Conservation (phyloP, 2,329 filamentous ascomycete genomes). For the Lachnellula cervina region DNA sequence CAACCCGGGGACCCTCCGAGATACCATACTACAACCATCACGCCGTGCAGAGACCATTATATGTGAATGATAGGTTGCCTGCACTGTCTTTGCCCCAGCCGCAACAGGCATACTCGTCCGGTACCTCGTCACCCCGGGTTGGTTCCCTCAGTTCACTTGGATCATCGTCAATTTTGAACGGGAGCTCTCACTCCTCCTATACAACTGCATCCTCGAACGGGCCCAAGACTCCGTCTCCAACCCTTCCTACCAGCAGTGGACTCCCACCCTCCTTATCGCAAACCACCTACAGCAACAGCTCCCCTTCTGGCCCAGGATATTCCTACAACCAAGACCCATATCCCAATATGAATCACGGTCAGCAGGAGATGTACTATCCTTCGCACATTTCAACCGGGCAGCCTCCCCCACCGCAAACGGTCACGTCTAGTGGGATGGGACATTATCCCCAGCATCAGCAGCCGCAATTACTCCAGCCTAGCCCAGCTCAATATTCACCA, state of each 20-base stretch:
- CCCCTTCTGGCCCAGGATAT: slow-evolving; percentile 37
- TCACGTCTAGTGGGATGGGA: slow-evolving; percentile 65
- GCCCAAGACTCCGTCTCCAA: slow-evolving; percentile 74
- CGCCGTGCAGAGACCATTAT: slow-evolving; percentile 58
- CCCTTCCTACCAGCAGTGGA: slow-evolving; percentile 48
- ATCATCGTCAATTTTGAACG: slow-evolving; percentile 46
- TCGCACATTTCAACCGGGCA: slow-evolving; percentile 74
- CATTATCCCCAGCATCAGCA: slow-evolving; percentile 77
- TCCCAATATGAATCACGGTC: slow-evolving; percentile 72
- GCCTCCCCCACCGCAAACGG: slow-evolving; percentile 68
- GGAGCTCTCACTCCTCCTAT: slow-evolving; percentile 51
- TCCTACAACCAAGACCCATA: slow-evolving; percentile 35
- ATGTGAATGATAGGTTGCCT: slow-evolving; percentile 68
- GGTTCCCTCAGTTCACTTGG: slow-evolving; percentile 63
- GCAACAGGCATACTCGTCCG: slow-evolving; percentile 59
- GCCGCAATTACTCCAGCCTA: slow-evolving; percentile 69
- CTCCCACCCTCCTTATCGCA: slow-evolving; percentile 39
- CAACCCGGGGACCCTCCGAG: slow-evolving; percentile 72
- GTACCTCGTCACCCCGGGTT: slow-evolving; percentile 69
- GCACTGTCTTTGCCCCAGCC: slow-evolving; percentile 65
- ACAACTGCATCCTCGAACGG: slow-evolving; percentile 52
- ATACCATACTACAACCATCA: slow-evolving; percentile 65
- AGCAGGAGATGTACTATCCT: slow-evolving; percentile 81
- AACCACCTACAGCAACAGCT: slow-evolving; percentile 26
- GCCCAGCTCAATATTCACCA: slow-evolving; percentile 62